Evolutionary conservation across 768 basidiomycete genomes (phyloP).

Genomic region (Phaeotremella skinneri): DNA sequence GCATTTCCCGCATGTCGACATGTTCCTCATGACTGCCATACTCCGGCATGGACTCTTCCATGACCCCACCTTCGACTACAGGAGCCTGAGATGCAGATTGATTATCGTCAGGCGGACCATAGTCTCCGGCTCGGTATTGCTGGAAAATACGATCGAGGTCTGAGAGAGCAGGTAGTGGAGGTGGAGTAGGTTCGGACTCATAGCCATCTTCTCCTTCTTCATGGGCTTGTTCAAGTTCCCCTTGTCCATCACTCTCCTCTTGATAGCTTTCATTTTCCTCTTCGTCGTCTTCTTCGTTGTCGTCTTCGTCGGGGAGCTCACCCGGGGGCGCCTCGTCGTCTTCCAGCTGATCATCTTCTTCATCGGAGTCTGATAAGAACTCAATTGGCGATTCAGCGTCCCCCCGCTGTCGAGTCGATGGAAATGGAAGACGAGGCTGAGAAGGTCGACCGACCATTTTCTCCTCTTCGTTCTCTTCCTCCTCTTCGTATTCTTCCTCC

Average conservation of each 20-base stretch:
- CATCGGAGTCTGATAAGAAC: neutral
- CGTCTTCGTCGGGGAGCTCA: neutral
- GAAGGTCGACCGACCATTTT: neutral
- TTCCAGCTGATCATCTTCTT: neutral
- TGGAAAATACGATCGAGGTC: neutral
- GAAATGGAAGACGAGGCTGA: neutral
- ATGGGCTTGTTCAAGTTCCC: neutral
- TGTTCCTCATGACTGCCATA: constrained; percentile 14
- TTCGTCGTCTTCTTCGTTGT: neutral
- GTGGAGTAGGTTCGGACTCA: neutral
- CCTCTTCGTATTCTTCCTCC: neutral
- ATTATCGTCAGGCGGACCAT: neutral
- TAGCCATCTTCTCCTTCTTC: neutral
- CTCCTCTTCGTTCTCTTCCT: neutral
- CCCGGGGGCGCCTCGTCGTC: neutral
- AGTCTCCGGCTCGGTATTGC: neutral
- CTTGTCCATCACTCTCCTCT: neutral
- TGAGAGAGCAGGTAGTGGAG: neutral
- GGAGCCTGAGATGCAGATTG: neutral
- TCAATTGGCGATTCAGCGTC: neutral
- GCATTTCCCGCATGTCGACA: constrained; percentile 6
- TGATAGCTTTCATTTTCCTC: neutral
- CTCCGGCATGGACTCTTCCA: constrained; percentile 10
- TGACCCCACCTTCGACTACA: neutral
- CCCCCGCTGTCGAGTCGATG: neutral